These are phyloP conservation scores for Candida andamanensis DNA, from an alignment of 805 yeast species.

Conservation along the genomic window DNA sequence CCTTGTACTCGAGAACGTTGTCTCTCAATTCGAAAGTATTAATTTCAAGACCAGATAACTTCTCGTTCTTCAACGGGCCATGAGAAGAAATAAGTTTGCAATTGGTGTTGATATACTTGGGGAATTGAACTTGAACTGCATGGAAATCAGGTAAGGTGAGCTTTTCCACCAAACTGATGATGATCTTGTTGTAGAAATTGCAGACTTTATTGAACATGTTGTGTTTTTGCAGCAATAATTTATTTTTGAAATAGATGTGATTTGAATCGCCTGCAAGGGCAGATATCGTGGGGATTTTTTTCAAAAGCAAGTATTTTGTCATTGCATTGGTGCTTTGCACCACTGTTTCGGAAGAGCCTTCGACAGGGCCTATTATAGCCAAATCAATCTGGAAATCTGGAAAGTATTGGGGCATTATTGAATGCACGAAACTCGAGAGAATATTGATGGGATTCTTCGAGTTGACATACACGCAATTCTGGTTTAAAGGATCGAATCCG, in stretches of 20 bases:
- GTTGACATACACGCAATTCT: slow-evolving; percentile 30
- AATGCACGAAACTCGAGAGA: slow-evolving; percentile 21
- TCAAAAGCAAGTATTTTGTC: slow-evolving; percentile 4
- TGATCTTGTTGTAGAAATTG: slow-evolving; percentile 19
- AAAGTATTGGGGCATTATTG: slow-evolving; percentile 20
- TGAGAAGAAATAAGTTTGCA: slow-evolving; percentile 5
- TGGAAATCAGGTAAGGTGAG: slow-evolving; percentile 12
- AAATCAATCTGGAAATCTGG: slow-evolving; percentile 26
- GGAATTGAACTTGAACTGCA: slow-evolving; percentile 8
- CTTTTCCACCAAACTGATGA: slow-evolving; percentile 16
- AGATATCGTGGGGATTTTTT: slow-evolving; percentile 17
- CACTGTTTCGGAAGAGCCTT: slow-evolving; percentile 12
- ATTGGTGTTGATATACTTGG: slow-evolving; percentile 6
- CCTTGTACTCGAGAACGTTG: slow-evolving; percentile 1
- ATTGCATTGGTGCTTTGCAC: slow-evolving; percentile 1
- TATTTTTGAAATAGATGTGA: slow-evolving; percentile 31
- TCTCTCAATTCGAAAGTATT: slow-evolving; percentile 5
- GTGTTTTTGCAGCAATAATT: slow-evolving; percentile 13
- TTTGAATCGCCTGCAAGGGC: slow-evolving; percentile 23
- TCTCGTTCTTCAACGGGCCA: neutral
- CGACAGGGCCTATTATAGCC: slow-evolving; percentile 32
- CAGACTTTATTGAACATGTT: slow-evolving; percentile 20
- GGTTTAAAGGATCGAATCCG: slow-evolving; percentile 33
- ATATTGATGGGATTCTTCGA: slow-evolving; percentile 19
- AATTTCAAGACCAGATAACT: slow-evolving; percentile 2